Conservation (phyloP, 179 eudicot species). For the Sideroxylon spinosum region DNA sequence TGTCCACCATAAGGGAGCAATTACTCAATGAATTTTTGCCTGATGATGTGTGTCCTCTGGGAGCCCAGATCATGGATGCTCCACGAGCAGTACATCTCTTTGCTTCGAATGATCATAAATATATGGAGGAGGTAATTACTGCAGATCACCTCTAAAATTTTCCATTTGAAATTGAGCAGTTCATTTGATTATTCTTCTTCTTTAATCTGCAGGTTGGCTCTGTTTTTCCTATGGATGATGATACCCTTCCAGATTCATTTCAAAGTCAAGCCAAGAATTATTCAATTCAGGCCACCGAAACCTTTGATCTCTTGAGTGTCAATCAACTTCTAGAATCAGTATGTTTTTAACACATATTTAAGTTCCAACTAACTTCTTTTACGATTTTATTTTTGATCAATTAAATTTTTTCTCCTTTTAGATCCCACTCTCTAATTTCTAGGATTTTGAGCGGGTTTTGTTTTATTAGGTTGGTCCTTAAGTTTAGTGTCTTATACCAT, state of each 20-base stretch:
- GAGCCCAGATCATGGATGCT: slow-evolving; percentile 44
- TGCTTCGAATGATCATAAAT: slow-evolving; percentile 33
- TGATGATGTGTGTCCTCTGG: slow-evolving; percentile 76
- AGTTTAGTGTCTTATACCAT: no score
- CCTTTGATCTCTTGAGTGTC: slow-evolving; percentile 55
- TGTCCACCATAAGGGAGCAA: slow-evolving; percentile 50
- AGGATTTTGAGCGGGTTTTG: no score
- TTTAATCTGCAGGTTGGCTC: slow-evolving; percentile 44
- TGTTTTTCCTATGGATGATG: slow-evolving; percentile 48
- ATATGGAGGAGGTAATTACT: slow-evolving; percentile 51
- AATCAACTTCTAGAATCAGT: slow-evolving; percentile 88
- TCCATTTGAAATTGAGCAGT: not conserved
- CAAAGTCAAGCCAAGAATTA: slow-evolving; percentile 33
- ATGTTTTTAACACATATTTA: slow-evolving; percentile 21
- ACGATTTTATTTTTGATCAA: no score
- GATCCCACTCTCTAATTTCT: no score
- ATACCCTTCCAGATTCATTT: slow-evolving; percentile 30
- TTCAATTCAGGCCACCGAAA: slow-evolving; percentile 35
- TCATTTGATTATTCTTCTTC: slow-evolving; percentile 6
- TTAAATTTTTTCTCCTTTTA: no score
- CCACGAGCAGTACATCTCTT: slow-evolving; percentile 31
- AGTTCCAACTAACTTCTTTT: no score
- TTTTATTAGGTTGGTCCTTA: no score
- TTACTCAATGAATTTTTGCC: slow-evolving; percentile 74
- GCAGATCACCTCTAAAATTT: not conserved